Conservation (phyloP, 2,329 filamentous ascomycete species). For the Xylaria sp. region DNA sequence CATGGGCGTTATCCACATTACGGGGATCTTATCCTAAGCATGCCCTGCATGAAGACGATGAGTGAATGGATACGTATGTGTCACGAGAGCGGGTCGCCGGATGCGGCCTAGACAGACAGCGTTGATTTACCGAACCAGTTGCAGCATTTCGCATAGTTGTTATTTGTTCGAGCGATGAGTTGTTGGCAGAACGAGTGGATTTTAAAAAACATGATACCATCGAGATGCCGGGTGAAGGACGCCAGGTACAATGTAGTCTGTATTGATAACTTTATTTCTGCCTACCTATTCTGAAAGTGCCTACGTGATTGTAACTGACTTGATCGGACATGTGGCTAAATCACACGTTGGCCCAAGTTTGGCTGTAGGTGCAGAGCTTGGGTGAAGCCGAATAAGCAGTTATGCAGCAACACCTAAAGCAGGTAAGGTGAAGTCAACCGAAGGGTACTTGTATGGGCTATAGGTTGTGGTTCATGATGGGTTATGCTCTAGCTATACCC, state of each 20-base stretch:
- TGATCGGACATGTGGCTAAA: too few species aligned
- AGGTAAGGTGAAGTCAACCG: too few species aligned
- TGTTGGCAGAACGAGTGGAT: neutral
- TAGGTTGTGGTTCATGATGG: too few species aligned
- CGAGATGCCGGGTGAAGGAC: neutral
- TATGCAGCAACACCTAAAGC: too few species aligned
- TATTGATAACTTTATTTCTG: neutral
- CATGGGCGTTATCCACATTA: neutral
- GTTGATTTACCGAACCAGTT: conserved; percentile 6
- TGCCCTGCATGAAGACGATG: conserved; percentile 12
- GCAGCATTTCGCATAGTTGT: neutral
- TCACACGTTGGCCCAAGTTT: too few species aligned
- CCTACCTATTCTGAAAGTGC: neutral
- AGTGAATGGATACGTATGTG: conserved; percentile 12
- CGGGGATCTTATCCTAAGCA: conserved; percentile 1
- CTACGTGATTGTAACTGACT: neutral
- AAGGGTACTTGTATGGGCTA: too few species aligned
- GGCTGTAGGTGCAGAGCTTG: too few species aligned
- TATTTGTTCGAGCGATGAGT: conserved; percentile 11
- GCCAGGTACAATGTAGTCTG: neutral
- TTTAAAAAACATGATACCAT: neutral
- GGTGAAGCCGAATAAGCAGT: too few species aligned
- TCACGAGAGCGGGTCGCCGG: conserved; percentile 3
- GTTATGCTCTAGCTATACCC: too few species aligned
- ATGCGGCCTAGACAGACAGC: conserved; percentile 5